Conservation (phyloP, 306 rosid genomes). For the Medicago lupulina region DNA sequence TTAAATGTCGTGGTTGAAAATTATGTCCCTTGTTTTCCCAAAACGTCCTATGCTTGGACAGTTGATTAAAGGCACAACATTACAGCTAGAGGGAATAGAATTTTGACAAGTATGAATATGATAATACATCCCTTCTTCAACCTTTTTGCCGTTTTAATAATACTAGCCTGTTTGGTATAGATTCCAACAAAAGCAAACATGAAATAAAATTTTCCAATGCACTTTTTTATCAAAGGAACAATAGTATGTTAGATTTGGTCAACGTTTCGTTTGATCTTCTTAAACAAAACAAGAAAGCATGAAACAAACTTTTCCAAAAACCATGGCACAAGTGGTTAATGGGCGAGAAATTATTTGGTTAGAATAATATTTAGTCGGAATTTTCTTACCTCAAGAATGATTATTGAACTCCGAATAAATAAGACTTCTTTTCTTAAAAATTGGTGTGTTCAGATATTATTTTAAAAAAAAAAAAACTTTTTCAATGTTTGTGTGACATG, state of each 20-base stretch:
- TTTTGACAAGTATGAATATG: background rate
- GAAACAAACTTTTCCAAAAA: background rate
- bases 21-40: conserved; percentile 4
- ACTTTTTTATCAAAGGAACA: background rate
- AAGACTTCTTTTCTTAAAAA: too few species aligned
- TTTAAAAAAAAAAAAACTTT: too few species aligned
- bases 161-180: background rate
- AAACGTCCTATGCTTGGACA: conserved; percentile 15
- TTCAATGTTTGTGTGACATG: too few species aligned
- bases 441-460: too few species aligned
- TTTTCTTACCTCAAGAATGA: too few species aligned
- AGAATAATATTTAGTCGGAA: too few species aligned
- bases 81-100: background rate
- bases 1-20: background rate
- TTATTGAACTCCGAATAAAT: too few species aligned
- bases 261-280: background rate
- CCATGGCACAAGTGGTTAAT: background rate
- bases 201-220: background rate
- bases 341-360: too few species aligned
- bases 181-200: background rate
- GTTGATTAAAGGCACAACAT: background rate
- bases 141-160: background rate
- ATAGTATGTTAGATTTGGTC: background rate
- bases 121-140: background rate
- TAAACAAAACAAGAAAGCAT: background rate